These are phyloP conservation scores for Plasmopara halstedii DNA, from an alignment of 352 stramenopile genomes.

Conservation along the genomic window DNA sequence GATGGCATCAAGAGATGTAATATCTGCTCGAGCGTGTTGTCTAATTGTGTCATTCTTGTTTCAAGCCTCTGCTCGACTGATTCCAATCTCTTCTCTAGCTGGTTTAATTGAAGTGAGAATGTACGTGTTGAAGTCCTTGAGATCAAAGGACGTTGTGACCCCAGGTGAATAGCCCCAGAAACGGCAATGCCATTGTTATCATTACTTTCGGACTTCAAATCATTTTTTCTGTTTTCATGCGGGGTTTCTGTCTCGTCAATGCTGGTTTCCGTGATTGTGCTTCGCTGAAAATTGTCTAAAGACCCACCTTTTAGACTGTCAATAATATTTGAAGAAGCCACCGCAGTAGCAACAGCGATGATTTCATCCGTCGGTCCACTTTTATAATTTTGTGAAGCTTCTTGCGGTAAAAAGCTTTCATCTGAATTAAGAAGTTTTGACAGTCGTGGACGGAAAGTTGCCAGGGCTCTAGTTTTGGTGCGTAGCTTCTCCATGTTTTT, in stretches of 20 bases:
- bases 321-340: background rate
- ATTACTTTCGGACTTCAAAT: background rate
- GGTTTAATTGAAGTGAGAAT: slow-evolving; percentile 9
- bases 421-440: slow-evolving; percentile 21
- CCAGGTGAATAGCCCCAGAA: slow-evolving; percentile 9
- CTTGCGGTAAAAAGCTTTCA: slow-evolving; percentile 3
- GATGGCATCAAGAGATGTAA: slow-evolving; percentile 7
- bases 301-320: background rate
- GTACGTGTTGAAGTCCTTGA: background rate
- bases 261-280: slow-evolving; percentile 13
- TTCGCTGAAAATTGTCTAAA: slow-evolving; percentile 1
- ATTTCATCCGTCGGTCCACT: slow-evolving; percentile 4
- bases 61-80: slow-evolving; percentile 29
- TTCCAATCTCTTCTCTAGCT: slow-evolving; percentile 16
- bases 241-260: slow-evolving; percentile 9
- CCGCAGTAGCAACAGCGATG: slow-evolving; percentile 3
- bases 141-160: slow-evolving; percentile 3
- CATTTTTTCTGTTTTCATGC: background rate
- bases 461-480: slow-evolving; percentile 24
- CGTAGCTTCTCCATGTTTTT: slow-evolving; percentile 40
- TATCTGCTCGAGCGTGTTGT: slow-evolving; percentile 27
- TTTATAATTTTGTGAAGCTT: slow-evolving; percentile 3
- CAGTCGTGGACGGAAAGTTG: slow-evolving; percentile 18
- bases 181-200: background rate
- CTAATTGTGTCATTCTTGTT: slow-evolving; percentile 15